These are phyloP conservation scores for Venturia carpophila DNA, from an alignment of 2,329 filamentous ascomycete genomes.

Conservation along the genomic window DNA sequence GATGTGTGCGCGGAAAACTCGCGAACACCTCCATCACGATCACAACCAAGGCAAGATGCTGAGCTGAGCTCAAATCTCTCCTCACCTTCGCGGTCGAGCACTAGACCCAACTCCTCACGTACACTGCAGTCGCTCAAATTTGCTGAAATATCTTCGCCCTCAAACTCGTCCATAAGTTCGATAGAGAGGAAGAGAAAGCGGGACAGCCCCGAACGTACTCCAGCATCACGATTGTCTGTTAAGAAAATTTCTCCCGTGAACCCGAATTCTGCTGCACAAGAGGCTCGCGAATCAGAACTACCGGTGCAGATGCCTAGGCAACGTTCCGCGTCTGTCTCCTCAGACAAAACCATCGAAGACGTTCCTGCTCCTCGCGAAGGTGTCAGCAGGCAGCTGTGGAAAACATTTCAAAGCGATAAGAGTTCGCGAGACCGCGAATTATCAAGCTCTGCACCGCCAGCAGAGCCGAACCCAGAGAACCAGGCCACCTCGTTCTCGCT, in stretches of 20 bases:
- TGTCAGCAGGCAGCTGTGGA: neutral
- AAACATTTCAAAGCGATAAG: neutral
- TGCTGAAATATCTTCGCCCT: neutral
- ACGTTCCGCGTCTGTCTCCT: neutral
- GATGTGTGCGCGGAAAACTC: neutral
- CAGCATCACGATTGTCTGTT: neutral
- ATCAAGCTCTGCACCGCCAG: neutral
- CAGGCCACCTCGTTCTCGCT: neutral
- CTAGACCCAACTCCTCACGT: neutral
- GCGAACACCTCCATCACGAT: neutral
- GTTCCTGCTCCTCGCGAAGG: neutral
- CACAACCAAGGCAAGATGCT: neutral
- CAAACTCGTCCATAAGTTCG: neutral
- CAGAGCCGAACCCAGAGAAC: neutral
- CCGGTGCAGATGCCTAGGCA: neutral
- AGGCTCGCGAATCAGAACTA: neutral
- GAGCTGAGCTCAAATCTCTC: neutral
- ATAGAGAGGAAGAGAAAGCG: neutral
- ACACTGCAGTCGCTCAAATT: neutral
- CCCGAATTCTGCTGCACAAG: neutral
- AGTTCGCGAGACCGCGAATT: neutral
- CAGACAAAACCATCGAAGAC: neutral
- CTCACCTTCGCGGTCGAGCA: neutral
- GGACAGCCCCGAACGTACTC: neutral
- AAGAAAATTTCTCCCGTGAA: neutral